Evolutionary conservation across 108 stramenopile species (phyloP), one percentile per base, ranked within the genome.

Genomic region (Stephanodiscus triporus): DNA sequence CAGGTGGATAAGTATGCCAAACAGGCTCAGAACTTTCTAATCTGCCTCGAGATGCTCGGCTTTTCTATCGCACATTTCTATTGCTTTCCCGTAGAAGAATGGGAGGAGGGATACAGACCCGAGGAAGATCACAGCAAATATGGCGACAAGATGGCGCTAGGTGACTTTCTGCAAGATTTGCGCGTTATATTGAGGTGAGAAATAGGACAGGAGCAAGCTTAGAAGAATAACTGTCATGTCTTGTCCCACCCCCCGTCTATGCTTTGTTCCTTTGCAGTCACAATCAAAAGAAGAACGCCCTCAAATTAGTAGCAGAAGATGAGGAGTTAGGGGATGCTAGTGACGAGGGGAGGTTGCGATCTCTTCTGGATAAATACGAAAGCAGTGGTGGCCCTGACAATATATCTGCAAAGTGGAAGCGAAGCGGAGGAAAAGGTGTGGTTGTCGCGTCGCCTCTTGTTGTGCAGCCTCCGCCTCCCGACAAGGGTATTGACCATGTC

Each of bases 31-130:
- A 95, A 97, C 78, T 95, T 97, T 77, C 84, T 97, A 53, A 96
- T 97, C 81, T 97, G 97, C 66, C 80, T 97, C 51, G 97, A 97
- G 76, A 97, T 97, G 97, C 87, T 97, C 16, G 70, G 93, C 43
- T 95, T 95, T 53, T 73, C 81, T 4, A 92, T 97, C 65, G 95
- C 94, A 22, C 97, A 97, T 62, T 95, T 95, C 50, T 95, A 97
- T 78, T 91, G 92, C 55, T 97, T 97, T 68, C 97, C 97, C 0
- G 86, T 87, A 16, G 92, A 96, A 23, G 97, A 97, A 79, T 97
- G 97, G 97, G 70, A 91, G 72, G 86, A 88, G 16, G 89, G 86
- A 10, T 97, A 97, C 78, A 66, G 86, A 55, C 87, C 83, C 0
- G 78, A 82, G 26, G 75, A 78, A 43, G 72, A 80, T 58, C 70